Evolutionary conservation across 2,329 filamentous ascomycete species (phyloP), one percentile per base, ranked within the genome.

Genomic region (Albifimbria verrucaria): DNA sequence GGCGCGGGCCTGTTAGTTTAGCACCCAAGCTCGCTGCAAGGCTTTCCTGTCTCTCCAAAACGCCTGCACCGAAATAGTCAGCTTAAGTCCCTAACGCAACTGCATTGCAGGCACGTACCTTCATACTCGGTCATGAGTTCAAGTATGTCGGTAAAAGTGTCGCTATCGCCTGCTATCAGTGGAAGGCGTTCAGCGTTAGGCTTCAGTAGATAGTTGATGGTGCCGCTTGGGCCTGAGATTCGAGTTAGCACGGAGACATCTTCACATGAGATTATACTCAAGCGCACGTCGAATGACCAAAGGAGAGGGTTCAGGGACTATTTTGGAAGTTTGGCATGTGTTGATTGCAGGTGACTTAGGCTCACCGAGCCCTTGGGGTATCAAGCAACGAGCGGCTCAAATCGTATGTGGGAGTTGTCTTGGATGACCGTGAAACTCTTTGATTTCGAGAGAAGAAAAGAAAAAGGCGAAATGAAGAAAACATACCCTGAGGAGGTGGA

Each of bases 1-100:
- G 74, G 49, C 92, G 90, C 22, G 90, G 90, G 0, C 89, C 90
- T 1, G 92, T 83, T 18, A 92, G 86, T 60, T 90, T 89, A 52
- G 90, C 91, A 62, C 91, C 91, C 23, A 96, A 79, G 63, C 91
- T 93, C 53, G 88, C 87, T 46, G 91, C 92, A 62, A 96, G 83
- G 68, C 89, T 93, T 72, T 96, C 91, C 68, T 93, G 89, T 52
- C 90, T 85, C 63, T 90, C 89, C 50, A 96, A 77, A 17, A 94
- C 89, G 58, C 86, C 90, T 80, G 55, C 43, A 23, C 39, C n/a
- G 39, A 47, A 54, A 50, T 46, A 55, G 52, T 60, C 55, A 55
- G 56, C 61, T 46, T 57, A 25, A 41, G 20, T n/a, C n/a, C n/a
- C 12, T n/a, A 12, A 12, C 32, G 5, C n/a, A n/a, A 49, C 28